These are phyloP conservation scores for Athelia psychrophila DNA, from an alignment of 1,284 basidiomycete genomes.

Conservation along the genomic window DNA sequence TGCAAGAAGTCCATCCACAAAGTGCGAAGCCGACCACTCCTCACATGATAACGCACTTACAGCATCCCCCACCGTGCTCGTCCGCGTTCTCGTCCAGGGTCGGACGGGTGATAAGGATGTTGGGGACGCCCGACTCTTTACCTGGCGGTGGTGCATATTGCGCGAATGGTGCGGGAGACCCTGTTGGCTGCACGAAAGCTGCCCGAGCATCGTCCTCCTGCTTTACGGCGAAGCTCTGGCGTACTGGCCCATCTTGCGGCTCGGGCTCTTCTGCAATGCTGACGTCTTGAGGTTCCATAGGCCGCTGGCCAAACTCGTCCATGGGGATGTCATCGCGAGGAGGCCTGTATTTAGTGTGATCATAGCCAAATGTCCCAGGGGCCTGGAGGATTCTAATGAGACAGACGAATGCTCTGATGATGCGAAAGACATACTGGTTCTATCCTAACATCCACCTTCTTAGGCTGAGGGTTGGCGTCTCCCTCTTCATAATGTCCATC, in stretches of 20 bases:
- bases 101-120: conserved; percentile 18
- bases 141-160: conserved; percentile 40
- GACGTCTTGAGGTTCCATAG: conserved; percentile 12
- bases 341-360: conserved; percentile 61
- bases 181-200: conserved; percentile 30
- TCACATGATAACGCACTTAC: conserved; percentile 67
- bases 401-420: conserved; percentile 2
- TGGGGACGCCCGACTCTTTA: conserved; percentile 8
- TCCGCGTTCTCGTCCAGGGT: conserved; percentile 29
- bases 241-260: conserved; percentile 16
- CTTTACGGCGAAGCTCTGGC: conserved; percentile 13
- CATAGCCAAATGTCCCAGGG: conserved; percentile 79
- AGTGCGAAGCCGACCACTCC: background rate
- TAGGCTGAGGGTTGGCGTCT: conserved; percentile 58
- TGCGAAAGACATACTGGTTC: conserved; percentile 47
- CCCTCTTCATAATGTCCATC: conserved; percentile 64
- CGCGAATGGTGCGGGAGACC: conserved; percentile 58
- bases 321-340: conserved; percentile 47
- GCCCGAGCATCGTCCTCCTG: conserved; percentile 27
- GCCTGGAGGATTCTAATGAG: conserved; percentile 42
- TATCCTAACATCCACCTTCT: conserved; percentile 30
- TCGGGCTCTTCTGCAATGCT: conserved; percentile 17
- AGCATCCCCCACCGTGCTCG: conserved; percentile 46
- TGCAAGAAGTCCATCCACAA: background rate
- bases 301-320: conserved; percentile 58